Conservation (phyloP, 768 basidiomycete genomes). For the Porphyrellus cyaneotinctus region DNA sequence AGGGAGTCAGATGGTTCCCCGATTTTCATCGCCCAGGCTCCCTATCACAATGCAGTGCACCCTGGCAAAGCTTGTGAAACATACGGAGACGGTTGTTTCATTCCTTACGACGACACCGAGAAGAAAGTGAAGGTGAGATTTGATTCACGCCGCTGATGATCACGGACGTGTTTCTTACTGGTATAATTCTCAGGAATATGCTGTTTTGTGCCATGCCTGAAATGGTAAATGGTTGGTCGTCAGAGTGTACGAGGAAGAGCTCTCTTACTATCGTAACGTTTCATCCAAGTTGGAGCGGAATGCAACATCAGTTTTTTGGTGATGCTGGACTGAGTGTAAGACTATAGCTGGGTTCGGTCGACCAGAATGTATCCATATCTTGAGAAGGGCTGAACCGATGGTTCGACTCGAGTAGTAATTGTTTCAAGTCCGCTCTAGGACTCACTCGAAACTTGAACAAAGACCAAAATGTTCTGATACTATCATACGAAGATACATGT, state of each 20-base stretch:
- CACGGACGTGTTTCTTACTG: neutral
- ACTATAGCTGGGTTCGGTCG: too few relatives aligned
- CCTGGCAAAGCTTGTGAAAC: slow-evolving; percentile 61
- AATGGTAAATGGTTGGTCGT: neutral
- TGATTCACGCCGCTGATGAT: neutral
- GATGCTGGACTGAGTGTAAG: neutral
- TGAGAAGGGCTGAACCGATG: too few relatives aligned
- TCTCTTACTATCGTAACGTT: neutral
- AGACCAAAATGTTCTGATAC: neutral
- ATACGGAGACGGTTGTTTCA: slow-evolving; percentile 52
- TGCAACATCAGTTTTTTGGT: neutral
- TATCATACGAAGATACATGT: too few relatives aligned
- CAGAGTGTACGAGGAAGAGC: neutral
- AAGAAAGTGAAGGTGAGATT: slow-evolving; percentile 44
- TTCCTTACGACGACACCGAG: slow-evolving; percentile 52
- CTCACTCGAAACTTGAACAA: too few relatives aligned
- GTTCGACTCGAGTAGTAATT: too few relatives aligned
- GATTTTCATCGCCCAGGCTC: slow-evolving; percentile 59
- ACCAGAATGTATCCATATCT: too few relatives aligned
- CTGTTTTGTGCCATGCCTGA: slow-evolving; percentile 38
- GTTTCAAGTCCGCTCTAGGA: too few relatives aligned
- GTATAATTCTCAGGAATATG: slow-evolving; percentile 34
- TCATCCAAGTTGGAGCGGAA: slow-evolving; percentile 11
- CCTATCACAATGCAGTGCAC: slow-evolving; percentile 46
- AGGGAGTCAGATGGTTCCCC: slow-evolving; percentile 56